Evolutionary conservation across 371 early-diverging fungal genomes (phyloP).

Genomic region (Syncephalis plumigaleata): DNA sequence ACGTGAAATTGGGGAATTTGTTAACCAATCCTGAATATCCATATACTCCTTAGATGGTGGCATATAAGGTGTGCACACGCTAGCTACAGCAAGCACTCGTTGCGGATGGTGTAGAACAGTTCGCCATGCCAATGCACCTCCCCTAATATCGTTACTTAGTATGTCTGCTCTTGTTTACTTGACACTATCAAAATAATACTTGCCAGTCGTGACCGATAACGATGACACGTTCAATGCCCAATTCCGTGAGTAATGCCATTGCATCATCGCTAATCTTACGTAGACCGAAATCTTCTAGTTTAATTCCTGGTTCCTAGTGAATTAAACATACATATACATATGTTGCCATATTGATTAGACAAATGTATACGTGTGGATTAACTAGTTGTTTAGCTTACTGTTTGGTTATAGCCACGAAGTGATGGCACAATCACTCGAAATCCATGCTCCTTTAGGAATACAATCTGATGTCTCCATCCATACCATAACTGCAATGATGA

Average conservation of each 20-base stretch:
- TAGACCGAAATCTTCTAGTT: too few relatives aligned
- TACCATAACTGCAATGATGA: conserved; percentile 8
- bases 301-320: too few relatives aligned
- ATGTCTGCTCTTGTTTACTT: too few relatives aligned
- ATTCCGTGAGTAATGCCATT: conserved; percentile 26
- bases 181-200: too few relatives aligned
- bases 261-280: conserved; percentile 21
- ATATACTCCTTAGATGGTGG: conserved; percentile 14
- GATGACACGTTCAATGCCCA: conserved; percentile 21
- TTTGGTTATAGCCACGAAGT: conserved; percentile 34
- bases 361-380: too few relatives aligned
- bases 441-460: conserved; percentile 25
- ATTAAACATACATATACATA: too few relatives aligned
- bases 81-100: conserved; percentile 25
- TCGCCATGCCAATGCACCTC: conserved; percentile 35
- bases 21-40: conserved; percentile 23
- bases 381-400: neutral
- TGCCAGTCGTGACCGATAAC: conserved; percentile 45
- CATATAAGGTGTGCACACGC: conserved; percentile 35
- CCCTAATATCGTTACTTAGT: conserved; percentile 5
- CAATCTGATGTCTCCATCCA: conserved; percentile 46
- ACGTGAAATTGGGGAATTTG: conserved; percentile 23
- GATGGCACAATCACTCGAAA: conserved; percentile 45
- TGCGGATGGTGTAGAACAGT: conserved; percentile 33
- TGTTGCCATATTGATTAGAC: too few relatives aligned